Evolutionary conservation across 2,329 filamentous ascomycete genomes (phyloP), one percentile per base, ranked within the genome.

Genomic region (Septoria linicola): DNA sequence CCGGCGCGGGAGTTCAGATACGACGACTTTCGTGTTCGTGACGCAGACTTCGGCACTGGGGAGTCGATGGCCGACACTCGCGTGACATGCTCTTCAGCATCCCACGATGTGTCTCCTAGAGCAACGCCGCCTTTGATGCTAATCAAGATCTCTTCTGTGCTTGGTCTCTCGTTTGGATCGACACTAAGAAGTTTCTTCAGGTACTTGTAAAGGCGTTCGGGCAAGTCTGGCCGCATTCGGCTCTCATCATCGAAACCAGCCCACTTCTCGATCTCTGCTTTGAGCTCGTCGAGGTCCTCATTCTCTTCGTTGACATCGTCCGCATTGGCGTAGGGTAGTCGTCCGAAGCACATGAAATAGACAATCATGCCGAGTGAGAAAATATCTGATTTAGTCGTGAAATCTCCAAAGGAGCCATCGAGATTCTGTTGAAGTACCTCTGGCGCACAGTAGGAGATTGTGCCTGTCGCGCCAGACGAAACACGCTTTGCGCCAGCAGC

Each of bases 291-390:
- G 4, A 96, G 77, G 59, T 97, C 90, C 67, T 99, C 93, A 49
- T 89, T 84, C 65, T 97, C 92, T 68, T 97, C 92, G 53, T 96
- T 83, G 17, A 95, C 78, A 3, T 85, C 79, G 66, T 97, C 92
- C 45, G 91, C 89, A 61, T 86, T 88, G 19, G 73, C 77, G 66
- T 97, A 99, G 0, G 93, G 93, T 8, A 99, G 78, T 40, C 85
- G 80, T 1, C 87, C 89, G 67, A 99, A 99, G 68, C 93, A 99
- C 78, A 99, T 87, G 66, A 99, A 99, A 69, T 97, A 95, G 3
- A 99, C 79, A 49, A 97, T 97, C 92, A 99, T 96, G 41, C 93
- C 93, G 0, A 99, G 76, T 1, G 91, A 96, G 70, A 99, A 99
- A n/a, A 99, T 87, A 65, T 99, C 93, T 0, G 91, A 96, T 66